These are phyloP conservation scores for Arthrocladium fulminans DNA, from an alignment of 2,329 filamentous ascomycete genomes.

Conservation along the genomic window DNA sequence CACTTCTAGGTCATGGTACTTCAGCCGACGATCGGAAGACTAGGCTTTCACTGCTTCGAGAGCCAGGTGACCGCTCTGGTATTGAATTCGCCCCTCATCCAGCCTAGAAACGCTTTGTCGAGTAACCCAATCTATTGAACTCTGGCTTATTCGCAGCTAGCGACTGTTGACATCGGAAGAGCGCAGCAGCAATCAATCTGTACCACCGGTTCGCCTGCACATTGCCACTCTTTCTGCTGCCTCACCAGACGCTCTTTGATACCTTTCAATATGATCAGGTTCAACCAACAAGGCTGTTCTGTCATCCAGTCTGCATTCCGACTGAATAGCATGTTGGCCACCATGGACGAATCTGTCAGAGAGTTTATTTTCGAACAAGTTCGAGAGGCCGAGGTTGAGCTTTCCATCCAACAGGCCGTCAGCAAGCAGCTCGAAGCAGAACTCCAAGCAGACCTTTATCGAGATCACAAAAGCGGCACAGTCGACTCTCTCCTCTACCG, in stretches of 20 bases:
- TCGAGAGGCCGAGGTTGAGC: not conserved
- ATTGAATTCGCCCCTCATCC: no score
- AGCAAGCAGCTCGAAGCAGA: constrained; percentile 3
- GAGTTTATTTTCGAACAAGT: constrained; percentile 1
- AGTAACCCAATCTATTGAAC: no score
- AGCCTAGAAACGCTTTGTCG: no score
- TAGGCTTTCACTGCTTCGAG: no score
- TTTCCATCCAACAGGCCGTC: constrained; percentile 3
- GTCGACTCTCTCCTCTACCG: constrained; percentile 1
- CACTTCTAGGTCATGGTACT: no score
- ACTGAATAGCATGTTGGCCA: not conserved
- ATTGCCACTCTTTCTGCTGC: not conserved
- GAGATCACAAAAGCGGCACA: not conserved
- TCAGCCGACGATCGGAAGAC: no score
- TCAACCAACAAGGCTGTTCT: not conserved
- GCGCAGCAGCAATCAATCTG: no score
- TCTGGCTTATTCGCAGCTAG: no score
- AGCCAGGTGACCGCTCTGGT: no score
- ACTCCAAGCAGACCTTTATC: not conserved
- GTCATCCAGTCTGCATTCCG: not conserved
- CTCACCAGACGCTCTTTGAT: not conserved
- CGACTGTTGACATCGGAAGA: no score
- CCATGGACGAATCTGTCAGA: not conserved
- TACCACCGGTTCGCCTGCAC: no score
- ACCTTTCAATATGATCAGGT: not conserved